A percentile compares a stretch with the other conserved stretches of the same genome.
These are phyloP conservation scores for Xylaria sp. DNA, from an alignment of 2,329 filamentous ascomycete species.

Conservation along the genomic window DNA sequence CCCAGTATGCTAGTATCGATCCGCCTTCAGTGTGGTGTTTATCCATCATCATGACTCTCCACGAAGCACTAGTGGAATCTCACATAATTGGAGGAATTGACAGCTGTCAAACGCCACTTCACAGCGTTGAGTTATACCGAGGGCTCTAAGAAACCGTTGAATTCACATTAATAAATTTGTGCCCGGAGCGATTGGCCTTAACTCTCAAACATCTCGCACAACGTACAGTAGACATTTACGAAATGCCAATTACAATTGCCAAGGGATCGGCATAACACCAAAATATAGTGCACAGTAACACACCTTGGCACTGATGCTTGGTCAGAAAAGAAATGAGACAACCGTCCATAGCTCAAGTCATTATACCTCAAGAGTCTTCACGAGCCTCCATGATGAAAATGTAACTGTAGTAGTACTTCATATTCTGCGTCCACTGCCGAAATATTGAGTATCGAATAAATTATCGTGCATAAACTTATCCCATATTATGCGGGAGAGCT, in stretches of 20 bases:
- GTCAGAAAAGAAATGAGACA: conserved; percentile 29
- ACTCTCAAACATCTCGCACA: too few relatives aligned
- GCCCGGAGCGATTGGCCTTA: too few relatives aligned
- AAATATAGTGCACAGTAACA: conserved; percentile 25
- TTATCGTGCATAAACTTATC: not conserved
- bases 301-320: conserved; percentile 29
- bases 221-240: not conserved
- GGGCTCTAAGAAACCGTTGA: not conserved
- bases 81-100: conserved; percentile 7
- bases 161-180: too few relatives aligned
- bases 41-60: conserved; percentile 6
- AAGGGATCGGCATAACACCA: conserved; percentile 27
- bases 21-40: conserved; percentile 7
- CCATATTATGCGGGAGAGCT: not conserved
- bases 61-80: not conserved
- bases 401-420: not conserved
- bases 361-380: too few relatives aligned
- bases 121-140: not conserved
- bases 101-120: not conserved
- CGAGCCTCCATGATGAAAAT: not conserved
- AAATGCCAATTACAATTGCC: not conserved
- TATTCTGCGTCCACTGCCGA: not conserved
- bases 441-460: not conserved
- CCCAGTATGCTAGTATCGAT: conserved; percentile 20
- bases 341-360: not conserved